Evolutionary conservation across 2,329 filamentous ascomycete species (phyloP), one percentile per base, ranked within the genome.

Genomic region (Botrytis pseudocinerea): DNA sequence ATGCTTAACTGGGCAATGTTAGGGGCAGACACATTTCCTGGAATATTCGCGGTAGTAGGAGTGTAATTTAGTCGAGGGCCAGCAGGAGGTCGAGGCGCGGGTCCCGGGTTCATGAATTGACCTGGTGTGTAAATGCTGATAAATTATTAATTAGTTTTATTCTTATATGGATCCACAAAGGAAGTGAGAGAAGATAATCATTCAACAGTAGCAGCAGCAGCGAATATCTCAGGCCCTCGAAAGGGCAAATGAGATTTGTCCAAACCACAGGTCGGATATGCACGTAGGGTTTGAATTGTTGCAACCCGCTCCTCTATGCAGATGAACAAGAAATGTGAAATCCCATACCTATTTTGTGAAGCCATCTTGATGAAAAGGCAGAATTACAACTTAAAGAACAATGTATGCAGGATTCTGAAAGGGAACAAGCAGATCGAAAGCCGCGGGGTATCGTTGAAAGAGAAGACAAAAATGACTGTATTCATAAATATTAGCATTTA

Each of bases 81-180:
- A 74, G 88, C 91, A 32, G 95, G 96, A 75, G 96, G 95, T 79
- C 93, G 92, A 77, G 96, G 96, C 78, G 96, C 95, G 78, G 96
- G 95, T 77, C 96, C 94, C 75, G 96, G 94, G 83, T 98, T 98
- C 93, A 98, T 97, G 85, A 98, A 98, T 82, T 90, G 89, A 79
- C 86, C 88, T 76, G 85, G 84, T 60, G 87, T 84, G 80, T 90
- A 91, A 78, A 87, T 83, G 80, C 87, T 90, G 73, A 74, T 38
- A 25, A 48, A 51, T 73, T 32, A 63, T 76, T 54, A 42, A 28
- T 62, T 48, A 66, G 61, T n/a, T 61, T 60, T 57, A 46, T 42
- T 70, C 60, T 35, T 40, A 44, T 38, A 35, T 71, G 71, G 64
- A 69, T 61, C 28, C 69, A 59, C 38, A 28, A 69, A 40, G 61